These are phyloP conservation scores for Oehlia diaphana DNA, from an alignment of 192 early-diverging fungal genomes.

Conservation along the genomic window DNA sequence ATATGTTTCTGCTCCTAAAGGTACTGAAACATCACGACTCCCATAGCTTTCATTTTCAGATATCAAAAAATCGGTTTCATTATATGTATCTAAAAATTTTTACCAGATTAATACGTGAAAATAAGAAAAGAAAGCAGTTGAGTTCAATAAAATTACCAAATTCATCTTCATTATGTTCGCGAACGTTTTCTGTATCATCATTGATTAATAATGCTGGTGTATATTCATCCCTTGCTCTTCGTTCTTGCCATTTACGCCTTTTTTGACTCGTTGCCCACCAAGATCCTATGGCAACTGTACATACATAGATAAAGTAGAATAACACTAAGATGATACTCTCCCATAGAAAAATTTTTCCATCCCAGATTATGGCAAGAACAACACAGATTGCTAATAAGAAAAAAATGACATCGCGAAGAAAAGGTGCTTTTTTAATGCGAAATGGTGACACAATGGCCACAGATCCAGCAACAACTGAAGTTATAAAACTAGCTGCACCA, in stretches of 20 bases:
- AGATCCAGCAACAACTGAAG: slow-evolving; percentile 78
- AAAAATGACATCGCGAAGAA: slow-evolving; percentile 79
- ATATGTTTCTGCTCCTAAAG: slow-evolving; percentile 19
- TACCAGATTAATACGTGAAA: not conserved
- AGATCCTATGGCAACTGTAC: slow-evolving; percentile 58
- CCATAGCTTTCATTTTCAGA: slow-evolving; percentile 17
- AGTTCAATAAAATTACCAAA: slow-evolving; percentile 18
- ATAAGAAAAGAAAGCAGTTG: not conserved
- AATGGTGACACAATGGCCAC: slow-evolving; percentile 83
- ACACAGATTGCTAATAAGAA: slow-evolving; percentile 63
- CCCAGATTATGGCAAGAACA: slow-evolving; percentile 52
- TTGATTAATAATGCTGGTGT: slow-evolving; percentile 12
- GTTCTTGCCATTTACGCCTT: slow-evolving; percentile 41
- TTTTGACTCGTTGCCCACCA: slow-evolving; percentile 47
- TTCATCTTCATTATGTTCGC: not conserved
- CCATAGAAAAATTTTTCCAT: slow-evolving; percentile 54
- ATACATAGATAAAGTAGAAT: slow-evolving; percentile 64
- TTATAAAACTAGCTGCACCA: slow-evolving; percentile 83
- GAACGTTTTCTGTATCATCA: not conserved
- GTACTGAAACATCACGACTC: not conserved
- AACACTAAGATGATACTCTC: slow-evolving; percentile 58
- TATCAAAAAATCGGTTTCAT: slow-evolving; percentile 39
- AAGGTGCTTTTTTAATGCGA: slow-evolving; percentile 63
- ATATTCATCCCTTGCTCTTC: slow-evolving; percentile 49
- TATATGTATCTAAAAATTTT: slow-evolving; percentile 21